Conservation (phyloP, 345 rosid genomes). For the Citropsis articulata region DNA sequence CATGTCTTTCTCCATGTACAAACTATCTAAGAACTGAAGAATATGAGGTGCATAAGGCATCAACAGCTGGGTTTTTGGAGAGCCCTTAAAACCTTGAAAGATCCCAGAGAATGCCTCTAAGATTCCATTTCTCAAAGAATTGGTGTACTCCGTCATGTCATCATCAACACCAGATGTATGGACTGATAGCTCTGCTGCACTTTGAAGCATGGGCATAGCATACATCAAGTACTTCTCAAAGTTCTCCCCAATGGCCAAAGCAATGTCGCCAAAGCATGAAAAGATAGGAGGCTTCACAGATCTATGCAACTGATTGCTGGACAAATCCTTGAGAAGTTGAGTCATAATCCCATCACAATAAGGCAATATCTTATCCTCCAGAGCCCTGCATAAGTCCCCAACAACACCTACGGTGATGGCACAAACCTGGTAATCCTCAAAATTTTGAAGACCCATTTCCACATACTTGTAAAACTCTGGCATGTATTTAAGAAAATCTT, state of each 20-base stretch:
- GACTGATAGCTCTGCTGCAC: conserved; percentile 44
- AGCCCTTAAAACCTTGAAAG: conserved; percentile 46
- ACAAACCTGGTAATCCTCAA: conserved; percentile 52
- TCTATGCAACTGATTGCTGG: conserved; percentile 44
- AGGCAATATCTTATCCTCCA: conserved; percentile 38
- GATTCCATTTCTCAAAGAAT: conserved; percentile 43
- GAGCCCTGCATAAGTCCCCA: conserved; percentile 45
- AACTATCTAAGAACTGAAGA: conserved; percentile 38
- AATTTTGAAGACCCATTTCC: conserved; percentile 47
- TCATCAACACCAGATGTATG: conserved; percentile 37
- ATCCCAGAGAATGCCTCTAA: conserved; percentile 46
- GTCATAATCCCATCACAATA: conserved; percentile 48
- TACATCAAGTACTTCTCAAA: conserved; percentile 48
- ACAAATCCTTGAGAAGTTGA: conserved; percentile 43
- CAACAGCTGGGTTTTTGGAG: conserved; percentile 42
- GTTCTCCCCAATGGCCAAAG: conserved; percentile 39
- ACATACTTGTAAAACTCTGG: conserved; percentile 40
- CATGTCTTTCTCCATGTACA: conserved; percentile 44
- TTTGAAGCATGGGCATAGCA: conserved; percentile 49
- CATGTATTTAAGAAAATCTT: conserved; percentile 44
- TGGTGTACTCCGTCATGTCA: conserved; percentile 40
- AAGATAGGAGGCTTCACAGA: conserved; percentile 48
- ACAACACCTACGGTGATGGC: conserved; percentile 45
- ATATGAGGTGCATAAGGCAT: conserved; percentile 39
- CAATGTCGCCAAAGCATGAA: conserved; percentile 46